Conservation (phyloP, 257 asterid species). For the Rhazya stricta region DNA sequence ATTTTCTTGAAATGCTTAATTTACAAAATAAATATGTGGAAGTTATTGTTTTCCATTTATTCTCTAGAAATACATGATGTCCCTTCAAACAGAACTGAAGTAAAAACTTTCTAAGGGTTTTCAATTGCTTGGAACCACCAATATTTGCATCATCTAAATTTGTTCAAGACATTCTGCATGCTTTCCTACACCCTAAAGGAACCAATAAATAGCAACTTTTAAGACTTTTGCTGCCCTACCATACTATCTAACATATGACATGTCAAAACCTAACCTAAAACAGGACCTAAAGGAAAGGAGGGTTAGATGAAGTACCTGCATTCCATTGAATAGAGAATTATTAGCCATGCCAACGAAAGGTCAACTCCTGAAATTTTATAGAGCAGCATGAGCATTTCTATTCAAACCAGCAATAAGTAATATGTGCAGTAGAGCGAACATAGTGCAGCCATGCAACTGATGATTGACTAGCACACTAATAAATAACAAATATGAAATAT, state of each 20-base stretch:
- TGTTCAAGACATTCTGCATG: neutral
- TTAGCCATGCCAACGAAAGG: conserved; percentile 24
- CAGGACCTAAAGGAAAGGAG: neutral
- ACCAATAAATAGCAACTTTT: neutral
- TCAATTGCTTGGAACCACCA: conserved; percentile 5
- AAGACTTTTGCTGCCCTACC: neutral
- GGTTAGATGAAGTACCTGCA: conserved; percentile 31
- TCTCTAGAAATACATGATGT: neutral
- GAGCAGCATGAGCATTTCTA: neutral
- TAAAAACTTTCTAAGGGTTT: too few species aligned
- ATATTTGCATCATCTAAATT: neutral
- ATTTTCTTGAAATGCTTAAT: neutral
- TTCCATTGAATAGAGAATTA: conserved; percentile 32
- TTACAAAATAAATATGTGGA: neutral
- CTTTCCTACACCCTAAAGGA: neutral
- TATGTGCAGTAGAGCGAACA: neutral
- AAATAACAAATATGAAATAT: neutral
- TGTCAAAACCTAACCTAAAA: neutral
- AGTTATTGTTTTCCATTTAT: neutral
- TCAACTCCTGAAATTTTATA: conserved; percentile 18
- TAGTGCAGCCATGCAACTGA: neutral
- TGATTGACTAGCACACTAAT: neutral
- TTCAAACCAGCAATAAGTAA: neutral
- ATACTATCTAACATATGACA: neutral
- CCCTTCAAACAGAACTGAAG: neutral